Evolutionary conservation across 495 filamentous ascomycete species (phyloP), one percentile per base, ranked within the genome.

Genomic region (Filosporella fistucella): DNA sequence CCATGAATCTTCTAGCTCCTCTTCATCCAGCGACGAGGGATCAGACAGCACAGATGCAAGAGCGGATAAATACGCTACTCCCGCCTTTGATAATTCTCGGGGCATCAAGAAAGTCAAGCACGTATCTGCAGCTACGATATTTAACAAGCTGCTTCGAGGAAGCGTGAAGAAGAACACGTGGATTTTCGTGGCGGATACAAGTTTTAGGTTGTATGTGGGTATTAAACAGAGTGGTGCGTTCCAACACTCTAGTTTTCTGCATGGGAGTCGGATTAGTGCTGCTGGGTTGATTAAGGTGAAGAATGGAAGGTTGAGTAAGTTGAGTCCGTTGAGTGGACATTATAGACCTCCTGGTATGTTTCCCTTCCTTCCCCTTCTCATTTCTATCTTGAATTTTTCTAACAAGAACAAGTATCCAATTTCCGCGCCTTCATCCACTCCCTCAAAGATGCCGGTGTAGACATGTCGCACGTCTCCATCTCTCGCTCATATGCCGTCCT

Each of bases 151-250:
- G 10, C 74, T 89, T 2, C 77, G 85, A 28, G 83, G 81, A 38
- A 76, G 81, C 2, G 78, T 85, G 6, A 78, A 78, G 56, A 87
- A 83, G 52, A 86, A 86, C 56, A 91, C 84, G 24, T 96, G 89
- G 89, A 91, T 96, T 32, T 96, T 94, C 57, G 90, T 87, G 17
- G 82, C 84, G 25, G 90, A 96, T 65, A 91, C 88, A 0, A 85
- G 80, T 2, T 91, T 88, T 56, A 80, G 91, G 7, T 70, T 96
- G 0, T 95, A 96, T 67, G 78, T 95, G 29, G 90, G 58, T 5
- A 93, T 96, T 64, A 96, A 96, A 56, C 82, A 87, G 60, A 80
- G 78, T 22, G 91, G 91, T 22, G 78, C 85, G 7, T 96, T 96
- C 59, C 91, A 96, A 57, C 91, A 96, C 65, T 86, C 79, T 6